Evolutionary conservation across 257 asterid species (phyloP), one percentile per base, ranked within the genome.

Genomic region (Petunia secreta): DNA sequence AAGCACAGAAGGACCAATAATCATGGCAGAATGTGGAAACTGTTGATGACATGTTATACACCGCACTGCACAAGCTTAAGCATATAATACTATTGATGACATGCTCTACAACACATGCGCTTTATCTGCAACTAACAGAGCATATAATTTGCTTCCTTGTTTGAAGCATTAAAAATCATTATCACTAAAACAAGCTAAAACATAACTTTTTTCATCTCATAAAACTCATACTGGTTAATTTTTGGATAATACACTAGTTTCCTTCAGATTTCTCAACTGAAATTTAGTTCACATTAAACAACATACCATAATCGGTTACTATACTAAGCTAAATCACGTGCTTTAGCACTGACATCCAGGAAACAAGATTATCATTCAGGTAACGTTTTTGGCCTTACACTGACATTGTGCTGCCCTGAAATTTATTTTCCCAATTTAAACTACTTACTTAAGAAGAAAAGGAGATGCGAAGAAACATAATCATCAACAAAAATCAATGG

Each of bases 361-460:
- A 48, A 48, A 34, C 60, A 11, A 71, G 13, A 48, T 50, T 71
- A 67, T 36, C 1, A 43, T 67, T 8, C n/a, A n/a, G 14, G 75
- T 48, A 71, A 71, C 11, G 34, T 34, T 50, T 25, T 71, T 71
- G 77, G 44, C 46, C 62, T 71, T 71, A 11, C 77, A 50, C 77
- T 34, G 77, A 48, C 46, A 34, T 34, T 50, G 13, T 48, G 16
- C 34, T 34, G 44, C 13, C 77, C 4, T 50, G 43, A 0, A 48
- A 50, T 34, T 71, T 71, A 25, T 71, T 71, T 71, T 13, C 55
- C 77, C 50, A 25, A 71, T 48, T 40, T 71, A 71, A 50, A 34
- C 62, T 48, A 71, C 77, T 71, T 71, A 50, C 55, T 50, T 50
- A 2, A 1, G 14, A 2, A 50, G 25, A 50, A 50, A 8, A 50